Evolutionary conservation across 2,329 filamentous ascomycete species (phyloP).

Genomic region (Botrytis pseudocinerea): DNA sequence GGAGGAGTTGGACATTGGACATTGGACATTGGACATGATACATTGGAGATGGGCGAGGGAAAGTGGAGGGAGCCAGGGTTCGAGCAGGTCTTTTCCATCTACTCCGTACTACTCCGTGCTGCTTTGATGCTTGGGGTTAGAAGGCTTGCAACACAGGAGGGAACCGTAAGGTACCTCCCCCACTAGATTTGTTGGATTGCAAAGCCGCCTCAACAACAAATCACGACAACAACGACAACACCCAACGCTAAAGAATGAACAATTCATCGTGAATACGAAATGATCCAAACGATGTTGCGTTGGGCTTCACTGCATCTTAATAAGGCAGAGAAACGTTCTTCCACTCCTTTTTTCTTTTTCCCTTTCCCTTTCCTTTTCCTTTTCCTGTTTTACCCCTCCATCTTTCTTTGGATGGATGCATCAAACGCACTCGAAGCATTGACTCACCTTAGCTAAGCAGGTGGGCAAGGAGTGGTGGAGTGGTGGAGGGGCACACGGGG

Average conservation of each 20-base stretch:
- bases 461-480: neutral
- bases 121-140: neutral
- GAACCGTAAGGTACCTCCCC: neutral
- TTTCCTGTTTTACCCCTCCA: neutral
- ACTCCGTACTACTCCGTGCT: neutral
- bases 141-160: too few relatives aligned
- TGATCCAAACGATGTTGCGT: neutral
- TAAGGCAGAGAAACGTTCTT: neutral
- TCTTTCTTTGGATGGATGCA: neutral
- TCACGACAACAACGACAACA: slow-evolving; percentile 7
- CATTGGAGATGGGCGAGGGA: neutral
- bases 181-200: slow-evolving; percentile 10
- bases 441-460: neutral
- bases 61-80: neutral
- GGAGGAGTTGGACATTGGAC: neutral
- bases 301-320: slow-evolving; percentile 12
- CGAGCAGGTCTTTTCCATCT: neutral
- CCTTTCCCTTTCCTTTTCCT: neutral
- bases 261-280: slow-evolving; percentile 10
- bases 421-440: neutral
- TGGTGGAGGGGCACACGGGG: too few relatives aligned
- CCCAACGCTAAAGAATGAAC: slow-evolving; percentile 2
- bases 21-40: neutral
- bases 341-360: neutral
- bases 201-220: slow-evolving; percentile 10